phyloP scores from a whole-genome alignment of 116 monocot species.

The Phalaenopsis hybrid region DNA sequence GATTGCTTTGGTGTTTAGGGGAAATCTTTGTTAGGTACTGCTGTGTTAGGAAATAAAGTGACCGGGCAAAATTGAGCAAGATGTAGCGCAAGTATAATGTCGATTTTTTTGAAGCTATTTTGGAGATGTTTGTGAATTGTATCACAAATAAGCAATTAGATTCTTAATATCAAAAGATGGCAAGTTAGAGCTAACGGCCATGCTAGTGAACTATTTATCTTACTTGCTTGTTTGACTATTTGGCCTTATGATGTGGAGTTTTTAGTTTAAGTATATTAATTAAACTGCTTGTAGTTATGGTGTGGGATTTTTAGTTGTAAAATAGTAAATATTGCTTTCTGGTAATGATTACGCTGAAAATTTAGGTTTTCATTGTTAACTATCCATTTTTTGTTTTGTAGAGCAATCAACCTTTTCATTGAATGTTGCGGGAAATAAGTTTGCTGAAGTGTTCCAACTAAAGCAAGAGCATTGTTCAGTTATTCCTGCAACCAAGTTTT shows the following conservation, averaged over 20 bases:
- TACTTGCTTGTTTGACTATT: not conserved
- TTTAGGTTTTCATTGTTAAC: not conserved
- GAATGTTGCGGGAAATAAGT: slow-evolving; percentile 47
- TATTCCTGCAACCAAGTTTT: slow-evolving; percentile 65
- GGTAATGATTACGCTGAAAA: not conserved
- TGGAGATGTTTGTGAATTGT: not conserved
- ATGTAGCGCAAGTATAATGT: not conserved
- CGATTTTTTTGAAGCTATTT: not conserved
- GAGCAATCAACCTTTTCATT: slow-evolving; percentile 27
- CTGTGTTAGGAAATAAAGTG: not conserved
- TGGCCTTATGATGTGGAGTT: not conserved
- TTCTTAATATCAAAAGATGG: not conserved
- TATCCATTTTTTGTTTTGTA: slow-evolving; percentile 18
- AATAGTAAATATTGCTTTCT: not conserved
- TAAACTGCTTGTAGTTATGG: not conserved
- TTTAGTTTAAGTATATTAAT: not conserved
- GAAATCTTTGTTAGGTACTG: not conserved
- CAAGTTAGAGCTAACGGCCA: not conserved
- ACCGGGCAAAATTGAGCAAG: not conserved
- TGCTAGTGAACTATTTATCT: not conserved
- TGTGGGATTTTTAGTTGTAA: not conserved
- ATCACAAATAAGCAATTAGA: not conserved
- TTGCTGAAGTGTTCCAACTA: slow-evolving; percentile 61
- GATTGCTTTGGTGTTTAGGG: not conserved
- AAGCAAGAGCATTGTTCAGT: slow-evolving; percentile 40